Conservation (phyloP, 345 rosid genomes). For the Aquilaria sinensis region DNA sequence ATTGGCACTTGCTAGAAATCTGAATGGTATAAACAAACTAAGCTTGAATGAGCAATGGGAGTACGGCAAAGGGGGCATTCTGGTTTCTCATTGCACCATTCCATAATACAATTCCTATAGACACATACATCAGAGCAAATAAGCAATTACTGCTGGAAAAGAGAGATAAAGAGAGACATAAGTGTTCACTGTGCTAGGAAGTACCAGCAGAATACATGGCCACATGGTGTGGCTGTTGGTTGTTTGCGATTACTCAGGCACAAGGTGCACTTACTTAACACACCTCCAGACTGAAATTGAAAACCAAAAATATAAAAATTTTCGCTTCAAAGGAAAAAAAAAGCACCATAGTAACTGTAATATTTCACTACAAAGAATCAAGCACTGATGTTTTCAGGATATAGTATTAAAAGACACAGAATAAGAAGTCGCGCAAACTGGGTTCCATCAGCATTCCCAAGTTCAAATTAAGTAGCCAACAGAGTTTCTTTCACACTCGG, state of each 20-base stretch:
- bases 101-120: constrained; percentile 90
- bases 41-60: constrained; percentile 72
- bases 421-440: no score
- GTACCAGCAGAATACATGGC: constrained; percentile 95
- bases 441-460: no score
- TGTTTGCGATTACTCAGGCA: constrained; percentile 77
- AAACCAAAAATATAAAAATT: neutral
- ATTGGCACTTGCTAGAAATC: constrained; percentile 43
- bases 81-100: constrained; percentile 97
- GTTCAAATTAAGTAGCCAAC: no score
- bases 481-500: no score
- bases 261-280: constrained; percentile 71
- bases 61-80: constrained; percentile 97
- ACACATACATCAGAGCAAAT: neutral
- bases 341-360: no score
- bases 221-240: constrained; percentile 90
- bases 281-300: constrained; percentile 22
- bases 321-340: no score
- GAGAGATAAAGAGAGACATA: neutral
- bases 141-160: neutral
- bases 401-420: no score
- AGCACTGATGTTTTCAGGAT: no score
- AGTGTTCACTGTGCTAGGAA: neutral
- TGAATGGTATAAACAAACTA: constrained; percentile 81
- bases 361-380: no score